A percentile compares a stretch with the other conserved stretches of the same genome.
These are phyloP conservation scores for Wickerhamiella parazyma DNA, from an alignment of 805 yeast genomes.

Conservation along the genomic window DNA sequence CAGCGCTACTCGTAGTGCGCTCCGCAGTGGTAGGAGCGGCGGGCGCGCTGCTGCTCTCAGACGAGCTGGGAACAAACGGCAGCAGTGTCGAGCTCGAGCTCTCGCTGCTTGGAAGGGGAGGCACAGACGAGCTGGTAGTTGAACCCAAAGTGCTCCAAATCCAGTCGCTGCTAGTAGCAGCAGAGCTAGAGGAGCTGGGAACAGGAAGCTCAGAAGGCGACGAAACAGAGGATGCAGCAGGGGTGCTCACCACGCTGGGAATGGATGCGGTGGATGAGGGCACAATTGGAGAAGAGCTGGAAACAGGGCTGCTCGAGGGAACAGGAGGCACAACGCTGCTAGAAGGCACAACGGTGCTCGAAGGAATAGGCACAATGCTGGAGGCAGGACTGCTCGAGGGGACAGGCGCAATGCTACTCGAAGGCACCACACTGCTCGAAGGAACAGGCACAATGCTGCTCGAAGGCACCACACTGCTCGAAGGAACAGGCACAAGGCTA, in stretches of 20 bases:
- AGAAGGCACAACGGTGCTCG: background rate
- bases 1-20: too few species aligned
- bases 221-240: background rate
- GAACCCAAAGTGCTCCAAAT: constrained; percentile 8
- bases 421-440: background rate
- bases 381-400: background rate
- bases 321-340: background rate
- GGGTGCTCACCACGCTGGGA: background rate
- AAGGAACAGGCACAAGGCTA: background rate
- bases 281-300: background rate
- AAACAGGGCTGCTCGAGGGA: background rate
- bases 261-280: too few species aligned
- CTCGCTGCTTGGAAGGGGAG: background rate
- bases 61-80: constrained; percentile 5
- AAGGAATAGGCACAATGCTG: background rate
- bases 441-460: background rate
- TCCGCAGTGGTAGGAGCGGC: too few species aligned
- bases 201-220: too few species aligned
- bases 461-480: background rate
- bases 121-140: background rate
- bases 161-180: background rate
- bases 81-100: constrained; percentile 1
- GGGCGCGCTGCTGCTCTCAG: background rate
- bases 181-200: background rate
- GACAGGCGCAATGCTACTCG: background rate